Conservation (phyloP, 2,329 filamentous ascomycete genomes). For the Aureobasidium sp. region DNA sequence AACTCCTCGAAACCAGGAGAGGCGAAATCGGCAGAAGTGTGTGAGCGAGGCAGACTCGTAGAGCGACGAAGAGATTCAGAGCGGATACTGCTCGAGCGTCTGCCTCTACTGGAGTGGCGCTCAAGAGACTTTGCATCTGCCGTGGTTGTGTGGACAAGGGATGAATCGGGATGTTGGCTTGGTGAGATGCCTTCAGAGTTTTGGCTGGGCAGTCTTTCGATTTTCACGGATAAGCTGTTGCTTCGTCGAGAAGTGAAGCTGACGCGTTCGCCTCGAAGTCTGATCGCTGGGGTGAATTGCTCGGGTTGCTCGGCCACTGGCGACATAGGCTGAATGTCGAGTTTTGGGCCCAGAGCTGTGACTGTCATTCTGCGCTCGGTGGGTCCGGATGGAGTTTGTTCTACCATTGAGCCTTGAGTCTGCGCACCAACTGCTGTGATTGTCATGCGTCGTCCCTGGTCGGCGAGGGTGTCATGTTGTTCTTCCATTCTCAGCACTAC, state of each 20-base stretch:
- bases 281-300: neutral
- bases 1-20: slow-evolving; percentile 3
- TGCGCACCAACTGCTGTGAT: slow-evolving; percentile 17
- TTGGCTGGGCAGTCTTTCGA: neutral
- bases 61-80: neutral
- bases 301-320: neutral
- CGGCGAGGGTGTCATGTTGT: neutral
- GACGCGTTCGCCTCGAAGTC: neutral
- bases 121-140: neutral
- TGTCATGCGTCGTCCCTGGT: slow-evolving; percentile 17
- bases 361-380: slow-evolving; percentile 2
- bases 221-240: neutral
- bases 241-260: neutral
- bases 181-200: neutral
- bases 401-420: slow-evolving; percentile 2
- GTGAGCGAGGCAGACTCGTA: neutral
- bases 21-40: neutral
- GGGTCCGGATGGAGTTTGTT: neutral
- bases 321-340: neutral
- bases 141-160: neutral
- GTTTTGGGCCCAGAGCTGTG: neutral
- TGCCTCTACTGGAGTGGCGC: neutral
- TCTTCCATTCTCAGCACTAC: slow-evolving; percentile 18
- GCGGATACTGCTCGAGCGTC: neutral
- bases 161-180: no score